These are phyloP conservation scores for Lojkania enalia DNA, from an alignment of 2,329 filamentous ascomycete species.

Conservation along the genomic window DNA sequence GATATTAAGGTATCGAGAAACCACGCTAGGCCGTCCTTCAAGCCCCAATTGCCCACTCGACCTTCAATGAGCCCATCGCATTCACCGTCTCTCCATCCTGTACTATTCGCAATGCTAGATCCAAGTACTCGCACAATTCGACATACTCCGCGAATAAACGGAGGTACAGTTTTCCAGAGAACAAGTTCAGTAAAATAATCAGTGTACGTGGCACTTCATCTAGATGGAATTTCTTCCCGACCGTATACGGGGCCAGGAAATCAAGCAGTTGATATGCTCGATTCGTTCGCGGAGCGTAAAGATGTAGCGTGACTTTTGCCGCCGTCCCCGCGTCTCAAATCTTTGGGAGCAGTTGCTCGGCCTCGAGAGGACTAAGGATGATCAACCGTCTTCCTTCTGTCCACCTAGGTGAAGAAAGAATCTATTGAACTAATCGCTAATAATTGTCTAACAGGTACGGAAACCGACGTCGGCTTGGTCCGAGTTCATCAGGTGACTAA, in stretches of 20 bases:
- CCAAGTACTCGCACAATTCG: constrained; percentile 56
- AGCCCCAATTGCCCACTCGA: constrained; percentile 31
- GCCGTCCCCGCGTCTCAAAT: constrained; percentile 45
- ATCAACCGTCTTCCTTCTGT: constrained; percentile 41
- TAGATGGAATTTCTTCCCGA: constrained; percentile 25
- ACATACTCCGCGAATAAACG: constrained; percentile 58
- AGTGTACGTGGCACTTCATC: constrained; percentile 30
- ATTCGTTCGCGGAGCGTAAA: constrained; percentile 57
- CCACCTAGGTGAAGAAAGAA: constrained; percentile 44
- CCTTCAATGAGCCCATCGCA: constrained; percentile 43
- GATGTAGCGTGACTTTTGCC: constrained; percentile 48
- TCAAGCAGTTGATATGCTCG: constrained; percentile 48
- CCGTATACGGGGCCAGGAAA: constrained; percentile 49
- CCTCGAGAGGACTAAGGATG: constrained; percentile 65
- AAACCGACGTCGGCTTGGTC: constrained; percentile 56
- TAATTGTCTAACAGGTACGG: constrained; percentile 49
- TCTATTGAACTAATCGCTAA: constrained; percentile 59
- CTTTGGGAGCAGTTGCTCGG: constrained; percentile 51
- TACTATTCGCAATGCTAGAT: constrained; percentile 46
- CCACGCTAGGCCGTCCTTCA: constrained; percentile 46
- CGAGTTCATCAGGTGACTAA: constrained; percentile 54
- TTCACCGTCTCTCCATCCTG: constrained; percentile 28
- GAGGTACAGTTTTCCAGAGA: constrained; percentile 70
- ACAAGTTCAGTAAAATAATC: constrained; percentile 62
- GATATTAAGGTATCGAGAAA: constrained; percentile 41